A percentile compares a stretch with the other conserved stretches of the same genome.
Conservation (phyloP, 768 basidiomycete species). For the Boletus sensibilis region DNA sequence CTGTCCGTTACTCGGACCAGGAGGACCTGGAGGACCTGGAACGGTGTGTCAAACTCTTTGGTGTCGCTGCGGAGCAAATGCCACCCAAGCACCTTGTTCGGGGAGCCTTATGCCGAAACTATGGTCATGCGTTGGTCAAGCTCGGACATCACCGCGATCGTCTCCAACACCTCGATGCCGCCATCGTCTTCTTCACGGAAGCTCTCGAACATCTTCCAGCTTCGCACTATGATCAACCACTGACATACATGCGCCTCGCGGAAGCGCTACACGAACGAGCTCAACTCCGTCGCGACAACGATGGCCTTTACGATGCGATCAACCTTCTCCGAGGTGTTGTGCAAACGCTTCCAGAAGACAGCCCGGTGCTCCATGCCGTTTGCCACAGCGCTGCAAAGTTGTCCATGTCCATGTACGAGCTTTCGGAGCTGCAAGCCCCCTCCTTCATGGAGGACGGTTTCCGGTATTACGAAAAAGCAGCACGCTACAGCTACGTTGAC, state of each 20-base stretch:
- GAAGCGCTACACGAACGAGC: constrained; percentile 4
- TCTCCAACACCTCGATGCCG: constrained; percentile 3
- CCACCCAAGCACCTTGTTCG: constrained; percentile 12
- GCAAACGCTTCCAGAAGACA: constrained; percentile 8
- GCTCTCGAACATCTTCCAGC: constrained; percentile 7
- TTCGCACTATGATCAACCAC: constrained; percentile 10
- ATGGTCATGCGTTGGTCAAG: constrained; percentile 11
- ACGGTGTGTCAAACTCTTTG: constrained; percentile 14
- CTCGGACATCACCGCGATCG: constrained; percentile 3
- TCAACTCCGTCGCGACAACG: background rate
- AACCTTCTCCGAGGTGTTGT: background rate
- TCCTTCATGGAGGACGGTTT: constrained; percentile 14
- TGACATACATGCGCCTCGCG: background rate
- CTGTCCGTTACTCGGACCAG: constrained; percentile 4
- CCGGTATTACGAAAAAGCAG: constrained; percentile 12
- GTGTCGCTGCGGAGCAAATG: constrained; percentile 4
- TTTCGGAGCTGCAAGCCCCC: background rate
- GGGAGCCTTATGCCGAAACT: constrained; percentile 3
- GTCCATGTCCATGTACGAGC: background rate
- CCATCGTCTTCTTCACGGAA: constrained; percentile 10
- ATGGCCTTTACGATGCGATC: constrained; percentile 1
- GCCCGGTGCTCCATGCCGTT: background rate
- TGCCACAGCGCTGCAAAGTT: background rate
- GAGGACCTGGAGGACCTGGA: constrained; percentile 13
- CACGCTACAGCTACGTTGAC: background rate